Base-by-base conservation (phyloP, 176 grass and related monocot genomes). In the Oryza glaberrima region DNA sequence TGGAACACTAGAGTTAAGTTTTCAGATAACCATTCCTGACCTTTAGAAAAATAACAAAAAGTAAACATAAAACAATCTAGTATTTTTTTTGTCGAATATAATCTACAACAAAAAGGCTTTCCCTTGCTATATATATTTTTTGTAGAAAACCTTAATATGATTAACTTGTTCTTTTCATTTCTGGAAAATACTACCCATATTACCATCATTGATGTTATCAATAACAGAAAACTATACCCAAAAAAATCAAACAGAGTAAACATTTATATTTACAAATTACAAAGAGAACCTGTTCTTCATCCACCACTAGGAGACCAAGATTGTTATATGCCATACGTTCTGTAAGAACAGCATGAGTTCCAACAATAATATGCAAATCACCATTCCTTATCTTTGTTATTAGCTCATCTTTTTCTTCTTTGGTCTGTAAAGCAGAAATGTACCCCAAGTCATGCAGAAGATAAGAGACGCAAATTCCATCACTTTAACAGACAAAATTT, bases 271-370 rank as follows among this genome's bases (percentile, higher is more conserved):
- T 56, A 67, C 17, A 86, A 46, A 65, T 52, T 56, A 67, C 17
- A 86, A 46, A 65, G 5, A 7, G 28, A 70, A 95, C 95, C 51
- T 98, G 95, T 84, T 98, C 95, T 78, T 98, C 95, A 88, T 98
- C 95, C 72, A 98, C 91, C 54, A 98, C 91, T 79, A 98, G 89
- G 60, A 98, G 92, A 82, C 95, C 93, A 67, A 98, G 84, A 79
- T 95, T 98, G 85, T 88, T 91, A 82, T 92, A 95, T 25, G 69
- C 75, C 87, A 98, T 90, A 16, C 93, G 87, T 70, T 95, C 92
- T 16, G 92, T 92, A 84, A 98, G 93, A 90, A 98, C 80, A 60
- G 90, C 91, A 88, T 98, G 95, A 77, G 95, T 98, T 78, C 95
- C 95, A 86, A 98, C 88, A 84, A 95, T 82, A 23, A 98, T 93